phyloP scores from a whole-genome alignment of 108 stramenopile species.

The Epithemia pelagica region DNA sequence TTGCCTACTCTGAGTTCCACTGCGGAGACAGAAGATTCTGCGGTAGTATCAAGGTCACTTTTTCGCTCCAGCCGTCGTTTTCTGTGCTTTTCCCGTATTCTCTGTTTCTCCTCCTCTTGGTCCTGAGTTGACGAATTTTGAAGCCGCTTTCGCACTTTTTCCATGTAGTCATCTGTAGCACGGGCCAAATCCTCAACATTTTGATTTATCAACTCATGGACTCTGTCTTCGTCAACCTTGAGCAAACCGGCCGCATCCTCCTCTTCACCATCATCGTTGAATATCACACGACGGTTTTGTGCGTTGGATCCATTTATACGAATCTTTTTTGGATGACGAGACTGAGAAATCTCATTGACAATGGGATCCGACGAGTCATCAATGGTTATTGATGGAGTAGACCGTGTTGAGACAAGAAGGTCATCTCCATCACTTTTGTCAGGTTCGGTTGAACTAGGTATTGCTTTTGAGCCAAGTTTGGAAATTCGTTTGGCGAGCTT shows the following conservation, averaged over 20 bases:
- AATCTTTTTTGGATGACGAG: constrained; percentile 75
- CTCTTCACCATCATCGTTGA: constrained; percentile 87
- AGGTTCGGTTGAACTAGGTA: constrained; percentile 20
- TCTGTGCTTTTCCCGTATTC: constrained; percentile 73
- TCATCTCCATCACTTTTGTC: constrained; percentile 31
- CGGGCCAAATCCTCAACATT: constrained; percentile 28
- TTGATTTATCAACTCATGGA: constrained; percentile 10
- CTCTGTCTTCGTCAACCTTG: constrained; percentile 16
- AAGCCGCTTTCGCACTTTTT: constrained; percentile 60
- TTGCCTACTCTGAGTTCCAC: constrained; percentile 9
- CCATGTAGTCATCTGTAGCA: constrained; percentile 61
- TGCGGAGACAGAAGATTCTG: constrained; percentile 9
- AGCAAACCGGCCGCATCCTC: constrained; percentile 32
- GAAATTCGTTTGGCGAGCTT: constrained; percentile 74
- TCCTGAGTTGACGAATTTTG: constrained; percentile 55
- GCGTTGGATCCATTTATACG: constrained; percentile 63
- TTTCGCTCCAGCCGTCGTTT: constrained; percentile 63
- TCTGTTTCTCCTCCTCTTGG: constrained; percentile 66
- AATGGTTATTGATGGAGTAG: no score
- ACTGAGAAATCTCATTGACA: constrained; percentile 39
- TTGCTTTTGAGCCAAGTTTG: constrained; percentile 40
- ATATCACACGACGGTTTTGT: constrained; percentile 61
- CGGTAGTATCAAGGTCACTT: constrained; percentile 21
- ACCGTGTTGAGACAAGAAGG: constrained; percentile 66
- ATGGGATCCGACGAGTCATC: constrained; percentile 19